Evolutionary conservation across 495 filamentous ascomycete genomes (phyloP), one percentile per base, ranked within the genome.

Genomic region (Aspergillus olivimuriae): DNA sequence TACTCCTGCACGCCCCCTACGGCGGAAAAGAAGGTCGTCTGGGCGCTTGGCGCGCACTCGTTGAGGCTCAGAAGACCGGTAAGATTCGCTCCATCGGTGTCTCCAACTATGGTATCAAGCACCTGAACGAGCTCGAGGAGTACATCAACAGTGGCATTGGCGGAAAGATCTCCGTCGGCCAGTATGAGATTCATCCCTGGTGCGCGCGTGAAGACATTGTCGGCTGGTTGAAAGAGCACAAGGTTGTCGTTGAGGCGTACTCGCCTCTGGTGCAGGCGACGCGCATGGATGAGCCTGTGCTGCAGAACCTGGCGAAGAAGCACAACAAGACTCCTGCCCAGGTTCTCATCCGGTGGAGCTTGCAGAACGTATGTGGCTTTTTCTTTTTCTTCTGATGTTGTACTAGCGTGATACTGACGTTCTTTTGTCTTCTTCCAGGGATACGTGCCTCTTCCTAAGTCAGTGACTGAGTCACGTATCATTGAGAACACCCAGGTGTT

Each of bases 141-240:
- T 83, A 87, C 58, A 89, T 90, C 50, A 72, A 82, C 57, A 73
- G 75, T 49, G 85, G 83, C 6, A 80, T 74, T 41, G 87, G 84
- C 9, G 87, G 86, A 2, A 66, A 87, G 16, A 73, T 96, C 53
- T 81, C 78, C 39, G 86, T 95, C 6, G 87, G 86, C 9, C 89
- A 95, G 61, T 86, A 87, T 56, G 90, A 96, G 65, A 68, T 96
- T 14, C 91, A 97, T 57, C 89, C 90, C 0, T 95, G 87, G 87
- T 78, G 84, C n/a, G 70, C 79, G 3, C 72, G 90, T 9, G 69
- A 70, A 5, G 86, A 92, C 51, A 83, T 97, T 21, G 80, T 81
- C 9, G 70, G 79, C 37, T 95, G 90, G 84, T 82, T 83, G 51
- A 54, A 72, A 44, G 70, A 80, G 55, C 70, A 82, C 21, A 78